These are phyloP conservation scores for Pinus albicaulis DNA, from an alignment of 75 land plant species.

Conservation along the genomic window DNA sequence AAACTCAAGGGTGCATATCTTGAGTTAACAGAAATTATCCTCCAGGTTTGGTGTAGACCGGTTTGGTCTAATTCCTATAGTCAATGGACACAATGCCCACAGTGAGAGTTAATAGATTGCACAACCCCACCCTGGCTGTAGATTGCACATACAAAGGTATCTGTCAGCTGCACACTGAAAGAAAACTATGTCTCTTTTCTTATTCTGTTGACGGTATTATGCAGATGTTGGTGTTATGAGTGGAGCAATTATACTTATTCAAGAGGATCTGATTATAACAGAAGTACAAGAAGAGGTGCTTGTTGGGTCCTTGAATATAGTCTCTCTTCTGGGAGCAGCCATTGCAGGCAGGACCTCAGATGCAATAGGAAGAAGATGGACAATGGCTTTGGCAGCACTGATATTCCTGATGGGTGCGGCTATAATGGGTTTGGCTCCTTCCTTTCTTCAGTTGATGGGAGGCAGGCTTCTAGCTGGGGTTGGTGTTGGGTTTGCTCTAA, in stretches of 20 bases:
- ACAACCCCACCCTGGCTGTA: neutral
- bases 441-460: conserved; percentile 44
- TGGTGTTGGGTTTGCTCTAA: conserved; percentile 74
- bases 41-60: neutral
- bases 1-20: neutral
- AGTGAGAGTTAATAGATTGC: neutral
- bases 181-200: neutral
- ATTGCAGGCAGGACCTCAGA: conserved; percentile 74
- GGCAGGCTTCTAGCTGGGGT: conserved; percentile 71
- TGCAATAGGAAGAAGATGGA: conserved; percentile 83
- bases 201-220: neutral
- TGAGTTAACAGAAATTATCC: neutral
- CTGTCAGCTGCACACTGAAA: neutral
- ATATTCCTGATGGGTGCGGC: conserved; percentile 73
- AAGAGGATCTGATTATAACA: conserved; percentile 64
- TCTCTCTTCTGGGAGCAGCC: conserved; percentile 75
- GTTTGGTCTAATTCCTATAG: neutral
- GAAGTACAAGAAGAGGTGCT: conserved; percentile 77
- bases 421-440: conserved; percentile 69
- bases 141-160: neutral
- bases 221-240: conserved; percentile 83
- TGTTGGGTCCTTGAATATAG: conserved; percentile 70
- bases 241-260: conserved; percentile 71
- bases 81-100: neutral
- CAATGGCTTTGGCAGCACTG: conserved; percentile 77